phyloP scores from a whole-genome alignment of 768 basidiomycete species.

The Hygrophoropsis aurantiaca region DNA sequence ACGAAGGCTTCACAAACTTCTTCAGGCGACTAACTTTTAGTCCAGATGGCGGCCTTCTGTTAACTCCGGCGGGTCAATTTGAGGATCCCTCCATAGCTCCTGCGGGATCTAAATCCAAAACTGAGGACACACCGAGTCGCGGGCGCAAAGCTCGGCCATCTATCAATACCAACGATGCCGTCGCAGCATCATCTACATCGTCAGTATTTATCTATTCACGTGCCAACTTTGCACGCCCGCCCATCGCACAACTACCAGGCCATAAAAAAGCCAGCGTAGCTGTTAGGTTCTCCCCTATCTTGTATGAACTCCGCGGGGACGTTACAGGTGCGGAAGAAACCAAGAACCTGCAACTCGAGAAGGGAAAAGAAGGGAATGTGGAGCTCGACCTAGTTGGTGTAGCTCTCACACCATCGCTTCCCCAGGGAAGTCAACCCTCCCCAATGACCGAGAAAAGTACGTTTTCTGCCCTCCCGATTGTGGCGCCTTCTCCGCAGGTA shows the following conservation, averaged over 20 bases:
- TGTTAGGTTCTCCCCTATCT: conserved; percentile 88
- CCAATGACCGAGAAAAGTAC: conserved; percentile 17
- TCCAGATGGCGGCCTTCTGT: conserved; percentile 88
- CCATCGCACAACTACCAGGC: conserved; percentile 92
- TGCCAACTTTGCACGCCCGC: conserved; percentile 89
- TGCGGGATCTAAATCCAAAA: conserved; percentile 34
- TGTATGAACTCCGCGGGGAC: conserved; percentile 84
- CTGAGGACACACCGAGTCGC: conserved; percentile 45
- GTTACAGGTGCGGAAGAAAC: conserved; percentile 44
- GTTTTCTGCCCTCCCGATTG: conserved; percentile 4
- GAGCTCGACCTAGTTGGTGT: conserved; percentile 59
- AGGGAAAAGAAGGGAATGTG: conserved; percentile 59
- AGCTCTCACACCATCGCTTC: neutral
- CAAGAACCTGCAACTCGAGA: conserved; percentile 64
- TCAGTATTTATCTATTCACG: conserved; percentile 95
- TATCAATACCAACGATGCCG: conserved; percentile 32
- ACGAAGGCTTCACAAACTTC: conserved; percentile 94
- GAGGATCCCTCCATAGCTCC: conserved; percentile 79
- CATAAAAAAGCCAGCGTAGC: conserved; percentile 96
- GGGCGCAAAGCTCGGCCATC: conserved; percentile 59
- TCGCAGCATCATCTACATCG: conserved; percentile 42
- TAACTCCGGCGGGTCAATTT: conserved; percentile 97
- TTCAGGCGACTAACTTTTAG: conserved; percentile 93
- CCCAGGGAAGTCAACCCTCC: neutral
- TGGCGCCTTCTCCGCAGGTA: conserved; percentile 4